These are phyloP conservation scores for Nemania abortiva DNA, from an alignment of 2,329 filamentous ascomycete genomes.

Conservation along the genomic window DNA sequence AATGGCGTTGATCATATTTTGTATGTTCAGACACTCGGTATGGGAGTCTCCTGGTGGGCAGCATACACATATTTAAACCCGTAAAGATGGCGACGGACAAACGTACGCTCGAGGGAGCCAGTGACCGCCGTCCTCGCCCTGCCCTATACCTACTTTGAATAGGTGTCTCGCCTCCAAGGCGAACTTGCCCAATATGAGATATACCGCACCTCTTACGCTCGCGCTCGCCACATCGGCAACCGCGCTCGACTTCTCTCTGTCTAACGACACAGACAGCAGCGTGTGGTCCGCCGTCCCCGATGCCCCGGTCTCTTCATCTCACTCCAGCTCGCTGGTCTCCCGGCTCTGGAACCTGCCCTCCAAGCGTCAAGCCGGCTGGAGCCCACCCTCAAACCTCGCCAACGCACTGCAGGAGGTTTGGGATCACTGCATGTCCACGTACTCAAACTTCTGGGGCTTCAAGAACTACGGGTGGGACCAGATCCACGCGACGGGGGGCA, in stretches of 20 bases:
- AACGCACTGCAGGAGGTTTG: slow-evolving; percentile 14
- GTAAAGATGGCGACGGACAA: slow-evolving; percentile 1
- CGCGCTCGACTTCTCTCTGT: slow-evolving; percentile 11
- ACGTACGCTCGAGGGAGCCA: not conserved
- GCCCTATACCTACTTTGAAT: not conserved
- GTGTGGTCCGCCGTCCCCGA: slow-evolving; percentile 4
- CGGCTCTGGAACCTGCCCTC: slow-evolving; percentile 8
- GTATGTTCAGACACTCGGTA: not conserved
- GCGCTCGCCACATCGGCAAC: slow-evolving; percentile 12
- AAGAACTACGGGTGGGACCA: slow-evolving; percentile 31
- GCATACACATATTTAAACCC: not conserved
- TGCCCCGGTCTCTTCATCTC: not conserved
- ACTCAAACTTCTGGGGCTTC: slow-evolving; percentile 27
- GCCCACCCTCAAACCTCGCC: slow-evolving; percentile 23
- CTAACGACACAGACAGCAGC: slow-evolving; percentile 17
- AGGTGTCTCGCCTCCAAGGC: not conserved
- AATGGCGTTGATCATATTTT: slow-evolving; percentile 17
- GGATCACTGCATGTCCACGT: slow-evolving; percentile 29
- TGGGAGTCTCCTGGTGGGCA: not conserved
- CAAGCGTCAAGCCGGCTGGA: slow-evolving; percentile 23
- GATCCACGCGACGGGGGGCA: slow-evolving; percentile 22
- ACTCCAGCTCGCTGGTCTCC: not conserved
- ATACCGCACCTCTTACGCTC: slow-evolving; percentile 20
- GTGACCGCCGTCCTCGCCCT: not conserved
- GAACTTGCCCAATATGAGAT: slow-evolving; percentile 16